Evolutionary conservation across 2,329 filamentous ascomycete genomes (phyloP).

Genomic region (Aspergillus brasiliensis): DNA sequence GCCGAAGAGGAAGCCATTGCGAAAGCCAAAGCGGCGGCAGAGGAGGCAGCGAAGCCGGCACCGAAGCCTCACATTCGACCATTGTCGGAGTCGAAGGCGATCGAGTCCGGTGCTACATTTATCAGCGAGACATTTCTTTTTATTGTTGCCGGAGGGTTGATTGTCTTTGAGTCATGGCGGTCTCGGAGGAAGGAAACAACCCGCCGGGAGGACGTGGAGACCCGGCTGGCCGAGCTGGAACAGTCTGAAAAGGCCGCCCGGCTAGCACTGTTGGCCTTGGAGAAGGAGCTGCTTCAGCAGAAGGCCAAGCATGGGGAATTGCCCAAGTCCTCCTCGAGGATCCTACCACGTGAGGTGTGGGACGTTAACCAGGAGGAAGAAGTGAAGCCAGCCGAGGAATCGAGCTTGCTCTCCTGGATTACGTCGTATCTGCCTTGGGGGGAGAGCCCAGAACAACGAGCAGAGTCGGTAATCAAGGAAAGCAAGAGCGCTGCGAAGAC

Average conservation of each 20-base stretch:
- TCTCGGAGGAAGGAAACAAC: constrained; percentile 63
- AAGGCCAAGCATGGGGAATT: constrained; percentile 40
- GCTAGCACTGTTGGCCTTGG: constrained; percentile 46
- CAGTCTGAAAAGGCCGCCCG: constrained; percentile 47
- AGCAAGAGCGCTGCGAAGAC: constrained; percentile 3
- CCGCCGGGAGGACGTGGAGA: constrained; percentile 61
- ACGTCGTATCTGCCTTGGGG: constrained; percentile 36
- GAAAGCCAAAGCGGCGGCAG: constrained; percentile 44
- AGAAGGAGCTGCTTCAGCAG: constrained; percentile 49
- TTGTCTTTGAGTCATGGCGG: constrained; percentile 64
- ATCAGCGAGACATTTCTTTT: constrained; percentile 70
- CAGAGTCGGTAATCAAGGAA: constrained; percentile 13
- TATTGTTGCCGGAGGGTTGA: constrained; percentile 62
- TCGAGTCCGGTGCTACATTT: constrained; percentile 70
- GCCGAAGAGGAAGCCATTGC: constrained; percentile 56
- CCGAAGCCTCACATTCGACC: constrained; percentile 61
- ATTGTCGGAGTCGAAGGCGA: constrained; percentile 67
- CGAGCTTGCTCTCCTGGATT: constrained; percentile 38
- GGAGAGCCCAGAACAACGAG: constrained; percentile 17
- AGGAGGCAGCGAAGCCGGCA: constrained; percentile 51
- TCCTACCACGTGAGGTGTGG: constrained; percentile 46
- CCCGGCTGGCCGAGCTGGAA: constrained; percentile 61
- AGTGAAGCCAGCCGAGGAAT: constrained; percentile 26
- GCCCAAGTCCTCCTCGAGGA: constrained; percentile 31
- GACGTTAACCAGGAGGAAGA: constrained; percentile 36